phyloP scores from a whole-genome alignment of 495 filamentous ascomycete genomes.

The Neurospora intermedia region DNA sequence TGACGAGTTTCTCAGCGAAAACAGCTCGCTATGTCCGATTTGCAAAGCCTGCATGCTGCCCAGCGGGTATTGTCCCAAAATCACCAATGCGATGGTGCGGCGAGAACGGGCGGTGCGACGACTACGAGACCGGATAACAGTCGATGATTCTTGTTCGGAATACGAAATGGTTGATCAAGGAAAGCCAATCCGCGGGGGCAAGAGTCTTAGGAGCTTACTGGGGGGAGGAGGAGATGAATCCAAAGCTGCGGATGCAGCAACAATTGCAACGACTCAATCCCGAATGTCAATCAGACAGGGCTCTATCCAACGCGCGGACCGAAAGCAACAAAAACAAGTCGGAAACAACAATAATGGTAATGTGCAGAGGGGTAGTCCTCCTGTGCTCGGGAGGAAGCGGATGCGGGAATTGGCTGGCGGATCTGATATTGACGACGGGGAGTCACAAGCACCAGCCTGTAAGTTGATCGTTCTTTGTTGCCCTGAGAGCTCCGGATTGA shows the following conservation, averaged over 20 bases:
- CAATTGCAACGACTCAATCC: slow-evolving; percentile 2
- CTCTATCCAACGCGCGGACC: neutral
- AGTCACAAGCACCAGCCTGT: slow-evolving; percentile 10
- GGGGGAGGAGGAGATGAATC: neutral
- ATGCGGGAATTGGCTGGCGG: slow-evolving; percentile 23
- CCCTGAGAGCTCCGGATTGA: neutral
- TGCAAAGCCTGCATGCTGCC: slow-evolving; percentile 73
- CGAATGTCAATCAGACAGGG: neutral
- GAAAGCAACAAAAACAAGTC: slow-evolving; percentile 1
- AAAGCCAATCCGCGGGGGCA: slow-evolving; percentile 7
- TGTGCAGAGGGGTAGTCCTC: neutral
- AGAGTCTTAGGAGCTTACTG: slow-evolving; percentile 9
- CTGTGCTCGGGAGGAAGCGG: slow-evolving; percentile 11
- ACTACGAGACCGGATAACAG: slow-evolving; percentile 21
- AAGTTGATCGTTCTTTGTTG: slow-evolving; percentile 2
- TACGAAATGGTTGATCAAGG: slow-evolving; percentile 1
- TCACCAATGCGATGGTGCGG: slow-evolving; percentile 79
- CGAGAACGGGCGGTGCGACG: slow-evolving; percentile 50
- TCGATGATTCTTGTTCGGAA: slow-evolving; percentile 6
- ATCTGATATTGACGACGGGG: slow-evolving; percentile 12
- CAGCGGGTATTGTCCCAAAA: slow-evolving; percentile 50
- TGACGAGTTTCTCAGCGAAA: slow-evolving; percentile 61
- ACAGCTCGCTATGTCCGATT: slow-evolving; percentile 73
- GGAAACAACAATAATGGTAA: neutral
- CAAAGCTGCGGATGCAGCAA: slow-evolving; percentile 3